Evolutionary conservation across 164 flowering plant species (phyloP).

Genomic region (Hamamelis virginiana): DNA sequence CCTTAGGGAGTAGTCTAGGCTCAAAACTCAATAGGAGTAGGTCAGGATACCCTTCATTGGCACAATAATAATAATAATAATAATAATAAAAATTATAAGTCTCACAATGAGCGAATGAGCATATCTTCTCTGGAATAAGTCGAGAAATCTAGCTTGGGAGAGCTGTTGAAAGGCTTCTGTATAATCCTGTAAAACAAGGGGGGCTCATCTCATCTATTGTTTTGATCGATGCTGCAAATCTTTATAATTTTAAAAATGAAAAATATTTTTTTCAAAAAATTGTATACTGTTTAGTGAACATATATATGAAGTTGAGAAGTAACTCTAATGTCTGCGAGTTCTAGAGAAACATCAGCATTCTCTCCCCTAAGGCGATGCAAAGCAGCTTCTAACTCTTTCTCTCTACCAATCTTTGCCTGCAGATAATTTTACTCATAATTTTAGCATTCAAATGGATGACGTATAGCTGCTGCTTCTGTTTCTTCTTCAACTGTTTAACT

Average conservation of each 20-base stretch:
- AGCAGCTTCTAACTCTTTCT: conserved; percentile 34
- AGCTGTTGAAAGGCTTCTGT: not conserved
- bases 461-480: too few relatives aligned
- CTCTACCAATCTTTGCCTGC: conserved; percentile 43
- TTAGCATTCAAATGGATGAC: too few relatives aligned
- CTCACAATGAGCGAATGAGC: not conserved
- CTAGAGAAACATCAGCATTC: conserved; percentile 41
- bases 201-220: too few relatives aligned
- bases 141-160: not conserved
- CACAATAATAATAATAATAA: too few relatives aligned
- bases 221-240: too few relatives aligned
- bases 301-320: not conserved
- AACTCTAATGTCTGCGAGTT: conserved; percentile 48
- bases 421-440: not conserved
- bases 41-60: too few relatives aligned
- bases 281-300: not conserved
- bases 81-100: too few relatives aligned
- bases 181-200: not conserved
- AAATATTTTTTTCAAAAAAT: too few relatives aligned
- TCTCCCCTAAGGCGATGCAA: conserved; percentile 46
- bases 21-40: too few relatives aligned
- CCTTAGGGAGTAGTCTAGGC: too few relatives aligned
- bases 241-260: too few relatives aligned
- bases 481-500: too few relatives aligned
- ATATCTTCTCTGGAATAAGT: conserved; percentile 8